Evolutionary conservation across 2,329 filamentous ascomycete species (phyloP).

Genomic region (Trichoderma sp.): DNA sequence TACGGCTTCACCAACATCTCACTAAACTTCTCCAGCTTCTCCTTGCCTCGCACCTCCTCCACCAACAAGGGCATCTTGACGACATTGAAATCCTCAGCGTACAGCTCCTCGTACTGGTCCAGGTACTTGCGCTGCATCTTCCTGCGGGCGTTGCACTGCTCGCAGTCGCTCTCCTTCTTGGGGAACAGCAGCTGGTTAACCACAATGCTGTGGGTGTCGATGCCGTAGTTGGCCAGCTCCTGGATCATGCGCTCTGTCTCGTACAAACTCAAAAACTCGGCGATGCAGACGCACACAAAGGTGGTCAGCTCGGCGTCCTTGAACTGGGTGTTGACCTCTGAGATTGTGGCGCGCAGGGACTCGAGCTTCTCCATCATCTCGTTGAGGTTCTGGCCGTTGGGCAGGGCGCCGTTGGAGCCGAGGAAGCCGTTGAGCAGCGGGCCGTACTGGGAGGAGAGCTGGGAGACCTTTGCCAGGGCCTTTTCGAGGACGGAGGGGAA

Average conservation of each 20-base stretch:
- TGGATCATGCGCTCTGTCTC: conserved; percentile 99
- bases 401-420: conserved; percentile 72
- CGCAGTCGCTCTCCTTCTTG: conserved; percentile 79
- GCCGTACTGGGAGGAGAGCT: conserved; percentile 91
- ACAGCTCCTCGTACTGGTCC: conserved; percentile 97
- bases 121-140: conserved; percentile 99
- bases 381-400: conserved; percentile 89
- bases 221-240: conserved; percentile 88
- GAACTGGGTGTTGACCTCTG: conserved; percentile 96
- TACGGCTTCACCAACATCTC: conserved; percentile 81
- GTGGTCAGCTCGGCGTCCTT: conserved; percentile 95
- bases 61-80: conserved; percentile 97
- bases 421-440: conserved; percentile 94
- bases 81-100: conserved; percentile 94
- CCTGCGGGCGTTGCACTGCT: conserved; percentile 90
- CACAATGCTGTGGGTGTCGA: conserved; percentile 96
- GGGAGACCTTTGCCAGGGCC: conserved; percentile 93
- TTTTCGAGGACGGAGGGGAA: conserved; percentile 98
- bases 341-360: conserved; percentile 86
- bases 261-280: conserved; percentile 94
- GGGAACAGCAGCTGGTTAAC: conserved; percentile 98
- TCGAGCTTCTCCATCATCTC: conserved; percentile 96
- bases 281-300: conserved; percentile 97
- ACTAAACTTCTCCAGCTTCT: conserved; percentile 88
- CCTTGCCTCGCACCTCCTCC: conserved; percentile 94